Conservation (phyloP, 140 eudicot genomes). For the Erigeron philadelphicus region DNA sequence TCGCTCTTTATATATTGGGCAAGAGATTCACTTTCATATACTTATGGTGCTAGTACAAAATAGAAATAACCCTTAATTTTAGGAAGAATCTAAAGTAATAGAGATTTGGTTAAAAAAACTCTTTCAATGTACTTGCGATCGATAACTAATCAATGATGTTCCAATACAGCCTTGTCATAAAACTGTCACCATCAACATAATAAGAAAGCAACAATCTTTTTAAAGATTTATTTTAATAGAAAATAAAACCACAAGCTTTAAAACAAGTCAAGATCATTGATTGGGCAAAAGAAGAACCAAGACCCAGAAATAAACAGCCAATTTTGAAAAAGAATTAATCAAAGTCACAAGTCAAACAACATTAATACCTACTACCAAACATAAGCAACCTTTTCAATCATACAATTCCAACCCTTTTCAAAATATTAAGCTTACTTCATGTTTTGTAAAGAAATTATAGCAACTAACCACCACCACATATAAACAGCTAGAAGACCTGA, state of each 20-base stretch:
- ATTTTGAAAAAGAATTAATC: constrained; percentile 32
- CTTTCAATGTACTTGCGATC: not conserved
- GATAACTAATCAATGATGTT: not conserved
- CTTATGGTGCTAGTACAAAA: too few relatives aligned
- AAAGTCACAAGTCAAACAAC: constrained; percentile 37
- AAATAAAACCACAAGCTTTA: constrained; percentile 1
- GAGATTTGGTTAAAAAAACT: not conserved
- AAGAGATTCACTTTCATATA: too few relatives aligned
- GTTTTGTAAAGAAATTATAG: not conserved
- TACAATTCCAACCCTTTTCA: constrained; percentile 12
- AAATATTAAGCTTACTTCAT: constrained; percentile 19
- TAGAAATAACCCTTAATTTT: too few relatives aligned
- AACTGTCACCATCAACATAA: constrained; percentile 14
- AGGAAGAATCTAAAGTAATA: too few relatives aligned
- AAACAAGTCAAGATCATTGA: constrained; percentile 24
- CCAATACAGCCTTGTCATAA: constrained; percentile 11
- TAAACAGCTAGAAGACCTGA: not conserved
- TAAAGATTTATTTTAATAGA: not conserved
- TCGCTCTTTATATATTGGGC: too few relatives aligned
- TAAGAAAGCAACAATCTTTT: not conserved
- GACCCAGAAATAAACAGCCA: constrained; percentile 33
- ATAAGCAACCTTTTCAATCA: constrained; percentile 15
- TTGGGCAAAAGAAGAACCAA: constrained; percentile 17
- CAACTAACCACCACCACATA: not conserved
- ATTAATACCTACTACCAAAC: constrained; percentile 33